Conservation (phyloP, 805 yeast genomes). For the Yamadazyma paraphyllophila region DNA sequence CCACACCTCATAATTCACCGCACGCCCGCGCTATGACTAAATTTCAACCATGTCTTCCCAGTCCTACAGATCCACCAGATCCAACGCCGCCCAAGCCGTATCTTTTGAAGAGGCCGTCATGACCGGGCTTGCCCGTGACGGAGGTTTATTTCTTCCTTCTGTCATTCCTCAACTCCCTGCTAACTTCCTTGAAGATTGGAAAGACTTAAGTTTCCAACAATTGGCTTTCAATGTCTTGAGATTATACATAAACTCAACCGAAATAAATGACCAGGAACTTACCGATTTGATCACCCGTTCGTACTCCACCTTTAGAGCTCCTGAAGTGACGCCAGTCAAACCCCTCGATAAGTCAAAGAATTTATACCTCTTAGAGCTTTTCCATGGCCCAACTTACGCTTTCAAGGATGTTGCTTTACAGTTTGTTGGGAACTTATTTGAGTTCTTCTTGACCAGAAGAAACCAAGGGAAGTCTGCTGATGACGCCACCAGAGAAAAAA, state of each 20-base stretch:
- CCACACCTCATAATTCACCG: not conserved
- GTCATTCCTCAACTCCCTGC: slow-evolving; percentile 65
- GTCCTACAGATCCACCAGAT: slow-evolving; percentile 80
- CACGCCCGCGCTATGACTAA: slow-evolving; percentile 1
- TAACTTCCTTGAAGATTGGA: slow-evolving; percentile 65
- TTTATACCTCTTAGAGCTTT: slow-evolving; percentile 80
- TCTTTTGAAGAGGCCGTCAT: slow-evolving; percentile 81
- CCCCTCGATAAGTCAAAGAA: slow-evolving; percentile 52
- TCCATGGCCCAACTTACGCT: slow-evolving; percentile 99
- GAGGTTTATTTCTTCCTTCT: slow-evolving; percentile 91
- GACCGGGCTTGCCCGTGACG: slow-evolving; percentile 93
- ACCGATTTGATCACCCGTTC: slow-evolving; percentile 61
- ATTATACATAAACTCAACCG: slow-evolving; percentile 66
- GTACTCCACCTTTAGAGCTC: slow-evolving; percentile 86
- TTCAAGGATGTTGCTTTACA: slow-evolving; percentile 98
- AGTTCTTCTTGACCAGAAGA: slow-evolving; percentile 78
- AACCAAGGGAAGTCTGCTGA: slow-evolving; percentile 54
- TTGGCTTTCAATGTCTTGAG: slow-evolving; percentile 86
- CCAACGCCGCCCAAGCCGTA: slow-evolving; percentile 46
- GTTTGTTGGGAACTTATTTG: slow-evolving; percentile 95
- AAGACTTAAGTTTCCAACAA: slow-evolving; percentile 72
- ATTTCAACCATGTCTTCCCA: slow-evolving; percentile 36
- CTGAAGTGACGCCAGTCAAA: slow-evolving; percentile 83
- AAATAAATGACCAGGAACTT: slow-evolving; percentile 72
- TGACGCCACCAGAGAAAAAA: slow-evolving; percentile 55